phyloP scores from a whole-genome alignment of 1,139 yeast species.

The Taphrina deformans region DNA sequence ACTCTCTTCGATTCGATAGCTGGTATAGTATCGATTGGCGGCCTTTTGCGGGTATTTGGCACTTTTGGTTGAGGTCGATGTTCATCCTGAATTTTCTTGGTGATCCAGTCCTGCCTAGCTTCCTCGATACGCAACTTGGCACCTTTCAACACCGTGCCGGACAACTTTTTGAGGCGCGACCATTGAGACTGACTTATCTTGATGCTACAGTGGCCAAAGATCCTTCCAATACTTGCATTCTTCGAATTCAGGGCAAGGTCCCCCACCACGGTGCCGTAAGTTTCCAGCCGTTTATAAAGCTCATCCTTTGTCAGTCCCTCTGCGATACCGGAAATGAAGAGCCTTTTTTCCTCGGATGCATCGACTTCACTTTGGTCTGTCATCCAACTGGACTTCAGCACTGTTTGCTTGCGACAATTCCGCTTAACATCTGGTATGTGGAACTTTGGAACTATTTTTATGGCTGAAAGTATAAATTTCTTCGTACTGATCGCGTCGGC shows the following conservation, averaged over 20 bases:
- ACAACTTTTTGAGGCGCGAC: slow-evolving; percentile 17
- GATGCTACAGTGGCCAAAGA: slow-evolving; percentile 21
- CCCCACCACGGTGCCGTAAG: slow-evolving; percentile 9
- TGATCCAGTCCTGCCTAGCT: slow-evolving; percentile 18
- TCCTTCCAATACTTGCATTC: not conserved
- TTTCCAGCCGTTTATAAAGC: slow-evolving; percentile 8
- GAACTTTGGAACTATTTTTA: not conserved
- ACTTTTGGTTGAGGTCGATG: slow-evolving; percentile 1
- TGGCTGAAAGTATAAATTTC: not conserved
- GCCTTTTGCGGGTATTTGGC: slow-evolving; percentile 20
- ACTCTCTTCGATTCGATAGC: slow-evolving; percentile 13
- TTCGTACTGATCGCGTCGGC: slow-evolving; percentile 2
- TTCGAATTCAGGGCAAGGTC: not conserved
- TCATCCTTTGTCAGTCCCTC: not conserved
- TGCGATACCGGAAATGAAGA: slow-evolving; percentile 30
- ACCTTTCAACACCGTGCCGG: slow-evolving; percentile 26
- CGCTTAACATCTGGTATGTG: not conserved
- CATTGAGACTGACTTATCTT: not conserved
- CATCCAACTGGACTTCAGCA: not conserved
- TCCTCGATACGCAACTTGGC: slow-evolving; percentile 27
- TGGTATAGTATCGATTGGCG: slow-evolving; percentile 6
- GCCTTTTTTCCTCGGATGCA: not conserved
- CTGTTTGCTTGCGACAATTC: not conserved
- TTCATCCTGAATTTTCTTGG: not conserved
- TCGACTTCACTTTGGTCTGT: not conserved